Percentiles rank a stretch among this genome's conserved stretches.
Conservation (phyloP, 2,329 filamentous ascomycete genomes). For the Sporothrix luriei region DNA sequence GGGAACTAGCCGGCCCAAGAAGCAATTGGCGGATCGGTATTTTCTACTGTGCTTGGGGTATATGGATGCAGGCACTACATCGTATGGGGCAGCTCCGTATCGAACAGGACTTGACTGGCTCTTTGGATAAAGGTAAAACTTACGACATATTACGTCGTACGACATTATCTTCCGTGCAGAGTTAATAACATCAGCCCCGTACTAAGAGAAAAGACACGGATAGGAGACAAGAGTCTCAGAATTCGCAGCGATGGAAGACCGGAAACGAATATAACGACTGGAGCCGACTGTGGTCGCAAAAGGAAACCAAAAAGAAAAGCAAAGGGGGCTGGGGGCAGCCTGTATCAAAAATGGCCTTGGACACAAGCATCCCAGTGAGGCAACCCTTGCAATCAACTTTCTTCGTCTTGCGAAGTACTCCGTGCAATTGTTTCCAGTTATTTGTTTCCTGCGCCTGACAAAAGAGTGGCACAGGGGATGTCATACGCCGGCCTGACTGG, state of each 20-base stretch:
- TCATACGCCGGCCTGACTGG: not conserved
- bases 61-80: not conserved
- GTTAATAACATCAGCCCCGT: not conserved
- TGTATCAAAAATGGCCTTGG: not conserved
- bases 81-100: not conserved
- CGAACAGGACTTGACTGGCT: not conserved
- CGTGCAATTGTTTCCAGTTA: not conserved
- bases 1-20: conserved; percentile 26
- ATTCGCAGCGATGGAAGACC: not conserved
- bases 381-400: not conserved
- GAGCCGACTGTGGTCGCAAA: too few species aligned
- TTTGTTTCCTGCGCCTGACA: conserved; percentile 13
- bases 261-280: not conserved
- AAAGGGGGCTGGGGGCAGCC: not conserved
- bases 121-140: not conserved
- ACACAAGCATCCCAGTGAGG: not conserved
- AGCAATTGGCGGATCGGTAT: not conserved
- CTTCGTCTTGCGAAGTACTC: not conserved
- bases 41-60: not conserved
- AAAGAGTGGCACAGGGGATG: not conserved
- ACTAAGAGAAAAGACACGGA: not conserved
- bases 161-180: too few species aligned
- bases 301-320: too few species aligned
- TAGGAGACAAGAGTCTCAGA: not conserved
- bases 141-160: too few species aligned